These are phyloP conservation scores for Begonia fuchsioides DNA, from an alignment of 306 rosid genomes.

Conservation along the genomic window DNA sequence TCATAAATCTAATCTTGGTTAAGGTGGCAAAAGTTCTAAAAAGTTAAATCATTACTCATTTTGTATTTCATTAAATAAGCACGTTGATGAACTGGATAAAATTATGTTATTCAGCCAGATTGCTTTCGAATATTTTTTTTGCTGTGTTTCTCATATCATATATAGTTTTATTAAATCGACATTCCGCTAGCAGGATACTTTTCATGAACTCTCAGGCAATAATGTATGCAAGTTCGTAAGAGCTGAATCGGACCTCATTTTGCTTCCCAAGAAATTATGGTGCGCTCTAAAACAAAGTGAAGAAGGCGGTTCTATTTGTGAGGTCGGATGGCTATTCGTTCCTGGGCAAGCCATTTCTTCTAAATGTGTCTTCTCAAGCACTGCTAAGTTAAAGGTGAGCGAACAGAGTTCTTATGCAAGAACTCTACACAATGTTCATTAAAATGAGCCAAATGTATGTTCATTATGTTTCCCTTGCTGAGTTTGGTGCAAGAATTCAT, in stretches of 20 bases:
- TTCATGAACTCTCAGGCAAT: slow-evolving; percentile 33
- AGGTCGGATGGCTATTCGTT: slow-evolving; percentile 82
- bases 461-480: too few species aligned
- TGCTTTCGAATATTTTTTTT: too few species aligned
- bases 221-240: slow-evolving; percentile 26
- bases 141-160: too few species aligned
- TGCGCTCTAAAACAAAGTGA: slow-evolving; percentile 41
- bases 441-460: too few species aligned
- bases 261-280: slow-evolving; percentile 93
- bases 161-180: too few species aligned
- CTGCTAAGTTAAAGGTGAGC: slow-evolving; percentile 59
- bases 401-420: slow-evolving; percentile 1
- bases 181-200: slow-evolving; percentile 16
- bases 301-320: slow-evolving; percentile 45
- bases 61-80: background rate
- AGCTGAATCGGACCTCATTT: slow-evolving; percentile 33
- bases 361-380: slow-evolving; percentile 54
- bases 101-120: too few species aligned
- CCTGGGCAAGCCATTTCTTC: slow-evolving; percentile 60
- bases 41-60: background rate
- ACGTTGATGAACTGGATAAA: too few species aligned
- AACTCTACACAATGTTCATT: too few species aligned
- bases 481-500: too few species aligned
- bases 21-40: too few species aligned
- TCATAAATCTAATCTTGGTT: too few species aligned